Conservation (phyloP, 768 basidiomycete species). For the Termitomyces sp. region DNA sequence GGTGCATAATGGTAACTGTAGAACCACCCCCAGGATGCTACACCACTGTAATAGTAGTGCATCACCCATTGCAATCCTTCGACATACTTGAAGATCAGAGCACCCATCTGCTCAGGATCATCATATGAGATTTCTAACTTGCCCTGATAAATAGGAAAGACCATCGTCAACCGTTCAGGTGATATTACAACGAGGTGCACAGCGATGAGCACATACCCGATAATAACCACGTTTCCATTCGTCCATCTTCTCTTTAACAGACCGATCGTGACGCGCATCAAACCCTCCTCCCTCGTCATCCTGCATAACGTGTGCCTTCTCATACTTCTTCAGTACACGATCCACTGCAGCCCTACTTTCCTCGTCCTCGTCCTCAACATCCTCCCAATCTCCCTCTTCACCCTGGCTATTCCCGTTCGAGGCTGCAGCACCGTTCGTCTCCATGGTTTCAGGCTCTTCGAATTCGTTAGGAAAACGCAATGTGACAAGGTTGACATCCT, state of each 20-base stretch:
- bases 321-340: slow-evolving; percentile 83
- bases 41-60: slow-evolving; percentile 97
- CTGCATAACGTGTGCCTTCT: slow-evolving; percentile 71
- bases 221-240: slow-evolving; percentile 94
- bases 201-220: slow-evolving; percentile 40
- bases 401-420: slow-evolving; percentile 21
- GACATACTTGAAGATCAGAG: slow-evolving; percentile 75
- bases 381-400: slow-evolving; percentile 46
- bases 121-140: slow-evolving; percentile 83
- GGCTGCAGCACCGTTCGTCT: slow-evolving; percentile 15
- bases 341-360: slow-evolving; percentile 72
- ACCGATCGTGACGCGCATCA: slow-evolving; percentile 71
- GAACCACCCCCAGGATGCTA: slow-evolving; percentile 98
- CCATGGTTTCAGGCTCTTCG: slow-evolving; percentile 25
- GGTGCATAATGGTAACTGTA: slow-evolving; percentile 98
- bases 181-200: neutral
- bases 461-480: slow-evolving; percentile 49
- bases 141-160: slow-evolving; percentile 39
- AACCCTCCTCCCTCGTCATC: slow-evolving; percentile 70
- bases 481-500: slow-evolving; percentile 73
- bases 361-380: slow-evolving; percentile 52
- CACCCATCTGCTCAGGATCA: slow-evolving; percentile 58
- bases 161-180: neutral
- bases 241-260: slow-evolving; percentile 77
- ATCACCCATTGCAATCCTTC: slow-evolving; percentile 99